Percentiles rank a stretch among this genome's conserved stretches.
Conservation (phyloP, 2,329 filamentous ascomycete genomes). For the Colletotrichum sojae region DNA sequence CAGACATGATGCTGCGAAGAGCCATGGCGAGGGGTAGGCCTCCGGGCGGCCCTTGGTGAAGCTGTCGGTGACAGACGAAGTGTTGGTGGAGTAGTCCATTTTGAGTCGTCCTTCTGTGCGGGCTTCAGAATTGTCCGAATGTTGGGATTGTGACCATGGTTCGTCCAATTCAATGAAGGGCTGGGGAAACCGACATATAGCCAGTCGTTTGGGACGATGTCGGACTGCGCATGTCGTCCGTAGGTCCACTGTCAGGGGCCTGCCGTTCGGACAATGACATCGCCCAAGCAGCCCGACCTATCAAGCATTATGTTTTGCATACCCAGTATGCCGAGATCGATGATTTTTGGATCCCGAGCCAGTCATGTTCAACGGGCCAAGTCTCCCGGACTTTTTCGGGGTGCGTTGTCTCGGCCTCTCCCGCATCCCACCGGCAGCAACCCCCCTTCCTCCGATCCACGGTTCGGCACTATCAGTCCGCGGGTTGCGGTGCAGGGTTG, state of each 20-base stretch:
- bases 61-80: not conserved
- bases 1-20: constrained; percentile 7
- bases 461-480: not conserved
- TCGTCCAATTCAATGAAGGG: not conserved
- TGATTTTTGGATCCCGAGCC: not conserved
- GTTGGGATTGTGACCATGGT: not conserved
- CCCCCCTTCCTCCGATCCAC: not conserved
- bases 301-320: no score
- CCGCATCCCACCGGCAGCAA: not conserved
- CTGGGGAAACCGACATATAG: constrained; percentile 7
- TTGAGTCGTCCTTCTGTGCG: not conserved
- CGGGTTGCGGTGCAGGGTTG: not conserved
- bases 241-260: not conserved
- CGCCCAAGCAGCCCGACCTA: not conserved
- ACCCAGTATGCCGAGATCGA: no score
- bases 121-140: not conserved
- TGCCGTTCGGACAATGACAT: not conserved
- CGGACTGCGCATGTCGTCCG: constrained; percentile 15
- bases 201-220: not conserved
- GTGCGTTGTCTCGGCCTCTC: not conserved
- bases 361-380: not conserved
- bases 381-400: not conserved
- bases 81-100: constrained; percentile 7
- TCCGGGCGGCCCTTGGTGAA: not conserved
- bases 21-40: not conserved